Conservation (phyloP, 345 rosid genomes). For the Murraya paniculata region DNA sequence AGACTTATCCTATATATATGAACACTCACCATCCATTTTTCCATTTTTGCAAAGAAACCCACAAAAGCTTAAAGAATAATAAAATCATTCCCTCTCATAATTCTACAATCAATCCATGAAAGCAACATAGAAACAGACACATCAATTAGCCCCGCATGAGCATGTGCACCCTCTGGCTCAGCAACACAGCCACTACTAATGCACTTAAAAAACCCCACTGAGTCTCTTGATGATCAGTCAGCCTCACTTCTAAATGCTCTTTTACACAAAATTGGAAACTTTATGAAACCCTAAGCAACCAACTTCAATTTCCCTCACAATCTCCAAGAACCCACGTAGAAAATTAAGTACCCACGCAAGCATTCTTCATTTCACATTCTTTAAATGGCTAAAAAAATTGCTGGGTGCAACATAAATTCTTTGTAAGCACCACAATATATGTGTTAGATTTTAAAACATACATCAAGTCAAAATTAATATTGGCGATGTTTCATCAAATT, state of each 20-base stretch:
- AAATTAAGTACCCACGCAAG: conserved; percentile 13
- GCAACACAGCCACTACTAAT: neutral
- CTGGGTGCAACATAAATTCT: conserved; percentile 40
- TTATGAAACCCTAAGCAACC: conserved; percentile 21
- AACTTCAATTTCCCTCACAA: conserved; percentile 17
- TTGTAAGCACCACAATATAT: conserved; percentile 11
- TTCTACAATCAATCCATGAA: neutral
- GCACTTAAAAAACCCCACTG: neutral
- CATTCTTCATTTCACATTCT: conserved; percentile 16
- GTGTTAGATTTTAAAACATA: too few species aligned
- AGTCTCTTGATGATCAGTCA: too few species aligned
- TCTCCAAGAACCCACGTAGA: conserved; percentile 11
- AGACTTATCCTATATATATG: too few species aligned
- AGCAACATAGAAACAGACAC: conserved; percentile 1
- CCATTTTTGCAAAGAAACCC: neutral
- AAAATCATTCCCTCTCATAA: neutral
- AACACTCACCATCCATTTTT: neutral
- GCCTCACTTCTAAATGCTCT: conserved; percentile 16
- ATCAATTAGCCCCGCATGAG: neutral
- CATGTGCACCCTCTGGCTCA: conserved; percentile 16
- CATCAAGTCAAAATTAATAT: conserved; percentile 28
- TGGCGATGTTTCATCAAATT: conserved; percentile 38
- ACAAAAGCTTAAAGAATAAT: neutral
- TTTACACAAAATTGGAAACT: conserved; percentile 27
- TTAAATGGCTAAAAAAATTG: conserved; percentile 15